Evolutionary conservation across 352 stramenopile species (phyloP), one percentile per base, ranked within the genome.

Genomic region (Globisporangium nunn): DNA sequence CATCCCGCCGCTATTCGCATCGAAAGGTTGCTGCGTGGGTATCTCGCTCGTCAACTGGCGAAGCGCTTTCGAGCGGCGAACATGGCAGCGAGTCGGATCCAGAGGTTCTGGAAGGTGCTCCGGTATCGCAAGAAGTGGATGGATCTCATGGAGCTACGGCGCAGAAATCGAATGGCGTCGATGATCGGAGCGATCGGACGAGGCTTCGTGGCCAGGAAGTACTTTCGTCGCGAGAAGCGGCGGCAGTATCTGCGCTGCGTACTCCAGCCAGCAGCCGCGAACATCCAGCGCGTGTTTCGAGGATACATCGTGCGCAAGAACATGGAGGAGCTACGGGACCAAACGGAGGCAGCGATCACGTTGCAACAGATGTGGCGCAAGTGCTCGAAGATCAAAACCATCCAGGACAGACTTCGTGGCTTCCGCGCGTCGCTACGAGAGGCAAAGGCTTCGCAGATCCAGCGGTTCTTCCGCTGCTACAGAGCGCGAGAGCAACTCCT

Each of bases 321-420:
- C 5, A 61, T 87, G 4, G 80, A 93, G 56, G 64, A 75, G 8
- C 56, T 75, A 0, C 70, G 75, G 1, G 80, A 93, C 31, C 59
- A 68, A 4, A 63, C 84, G 2, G 80, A 93, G 57, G 80, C 82
- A 28, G 82, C 78, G 14, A 86, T 84, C 43, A 87, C 81, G 6
- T 54, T 91, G 14, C 80, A 93, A 68, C 74, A 86, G 64, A 87
- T 87, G 73, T 88, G 78, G 75, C 71, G 72, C 40, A 74, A 71
- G 18, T 58, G 59, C 59, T 85, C 63, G 29, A 73, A 60, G 12
- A 57, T 80, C 64, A 69, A 70, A 49, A 67, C 54, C 11, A 85
- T 86, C 47, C 63, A 74, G 33, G 17, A 61, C 40, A 71, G 66
- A 15, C 37, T 88, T 0, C 41, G 50, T 6, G 70, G 72, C 1